These are phyloP conservation scores for Sisymbrium irio DNA, from an alignment of 345 rosid species.

Conservation along the genomic window DNA sequence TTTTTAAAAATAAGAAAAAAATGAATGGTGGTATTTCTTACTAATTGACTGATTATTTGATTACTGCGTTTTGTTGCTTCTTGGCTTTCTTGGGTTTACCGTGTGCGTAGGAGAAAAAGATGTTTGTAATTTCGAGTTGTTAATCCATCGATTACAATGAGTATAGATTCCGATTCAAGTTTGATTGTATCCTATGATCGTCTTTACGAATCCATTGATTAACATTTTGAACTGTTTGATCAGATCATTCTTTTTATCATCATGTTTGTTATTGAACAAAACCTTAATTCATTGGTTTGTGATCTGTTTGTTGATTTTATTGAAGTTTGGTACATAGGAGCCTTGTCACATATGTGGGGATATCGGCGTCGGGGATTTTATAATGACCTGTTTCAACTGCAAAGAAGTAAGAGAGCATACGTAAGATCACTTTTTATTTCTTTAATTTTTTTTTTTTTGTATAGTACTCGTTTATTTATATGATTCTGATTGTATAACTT, in stretches of 20 bases:
- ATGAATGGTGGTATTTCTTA: no score
- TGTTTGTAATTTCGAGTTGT: no score
- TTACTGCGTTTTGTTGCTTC: no score
- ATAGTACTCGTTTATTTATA: background rate
- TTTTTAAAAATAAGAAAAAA: no score
- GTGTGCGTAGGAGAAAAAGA: no score
- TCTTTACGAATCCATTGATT: background rate
- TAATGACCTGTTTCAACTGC: conserved; percentile 29
- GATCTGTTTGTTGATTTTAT: background rate
- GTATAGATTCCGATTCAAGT: no score
- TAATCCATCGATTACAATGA: no score
- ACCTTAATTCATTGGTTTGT: background rate
- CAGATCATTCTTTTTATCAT: background rate
- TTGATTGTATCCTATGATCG: background rate
- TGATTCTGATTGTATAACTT: background rate
- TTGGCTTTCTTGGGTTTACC: no score
- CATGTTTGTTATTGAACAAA: background rate
- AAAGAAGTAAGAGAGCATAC: conserved; percentile 26
- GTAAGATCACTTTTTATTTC: no score
- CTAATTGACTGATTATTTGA: no score
- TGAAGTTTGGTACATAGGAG: background rate
- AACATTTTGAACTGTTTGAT: background rate
- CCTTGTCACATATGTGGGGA: conserved; percentile 28
- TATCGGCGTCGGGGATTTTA: background rate
- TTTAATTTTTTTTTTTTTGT: background rate